These are phyloP conservation scores for Erythrobasidium hasegawianum DNA, from an alignment of 1,284 basidiomycete species.

Conservation along the genomic window DNA sequence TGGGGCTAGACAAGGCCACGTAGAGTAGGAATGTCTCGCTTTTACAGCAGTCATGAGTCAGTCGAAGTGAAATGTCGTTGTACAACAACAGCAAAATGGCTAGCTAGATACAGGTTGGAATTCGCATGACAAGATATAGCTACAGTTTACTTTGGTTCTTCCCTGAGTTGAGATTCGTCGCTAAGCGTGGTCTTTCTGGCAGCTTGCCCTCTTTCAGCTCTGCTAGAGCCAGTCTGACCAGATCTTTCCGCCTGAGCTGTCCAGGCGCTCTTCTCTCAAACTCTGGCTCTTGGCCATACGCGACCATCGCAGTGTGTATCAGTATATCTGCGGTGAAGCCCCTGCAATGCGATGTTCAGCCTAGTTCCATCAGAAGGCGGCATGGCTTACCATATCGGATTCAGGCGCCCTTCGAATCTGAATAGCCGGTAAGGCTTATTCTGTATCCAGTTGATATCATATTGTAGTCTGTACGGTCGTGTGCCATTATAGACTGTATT, in stretches of 20 bases:
- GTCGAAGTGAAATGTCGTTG: no score
- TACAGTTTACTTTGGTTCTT: slow-evolving; percentile 9
- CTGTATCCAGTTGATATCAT: slow-evolving; percentile 41
- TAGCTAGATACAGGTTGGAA: no score
- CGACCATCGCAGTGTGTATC: slow-evolving; percentile 40
- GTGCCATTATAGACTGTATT: slow-evolving; percentile 16
- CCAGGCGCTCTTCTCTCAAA: slow-evolving; percentile 36
- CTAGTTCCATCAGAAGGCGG: no score
- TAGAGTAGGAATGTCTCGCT: no score
- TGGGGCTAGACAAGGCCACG: slow-evolving; percentile 56
- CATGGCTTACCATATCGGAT: slow-evolving; percentile 24
- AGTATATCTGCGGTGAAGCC: slow-evolving; percentile 43
- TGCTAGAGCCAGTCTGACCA: slow-evolving; percentile 34
- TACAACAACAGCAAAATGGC: no score
- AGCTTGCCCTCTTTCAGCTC: slow-evolving; percentile 21
- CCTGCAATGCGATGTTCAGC: background rate
- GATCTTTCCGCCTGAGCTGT: slow-evolving; percentile 32
- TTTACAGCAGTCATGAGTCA: no score
- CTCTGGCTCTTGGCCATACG: slow-evolving; percentile 39
- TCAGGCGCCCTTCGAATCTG: slow-evolving; percentile 39
- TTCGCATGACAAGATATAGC: no score
- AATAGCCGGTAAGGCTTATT: slow-evolving; percentile 39
- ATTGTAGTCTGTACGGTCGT: slow-evolving; percentile 36
- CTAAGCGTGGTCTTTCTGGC: slow-evolving; percentile 7
- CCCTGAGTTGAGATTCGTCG: background rate